Base-by-base conservation (phyloP, 805 yeast genomes). In the Pichia membranifaciens region DNA sequence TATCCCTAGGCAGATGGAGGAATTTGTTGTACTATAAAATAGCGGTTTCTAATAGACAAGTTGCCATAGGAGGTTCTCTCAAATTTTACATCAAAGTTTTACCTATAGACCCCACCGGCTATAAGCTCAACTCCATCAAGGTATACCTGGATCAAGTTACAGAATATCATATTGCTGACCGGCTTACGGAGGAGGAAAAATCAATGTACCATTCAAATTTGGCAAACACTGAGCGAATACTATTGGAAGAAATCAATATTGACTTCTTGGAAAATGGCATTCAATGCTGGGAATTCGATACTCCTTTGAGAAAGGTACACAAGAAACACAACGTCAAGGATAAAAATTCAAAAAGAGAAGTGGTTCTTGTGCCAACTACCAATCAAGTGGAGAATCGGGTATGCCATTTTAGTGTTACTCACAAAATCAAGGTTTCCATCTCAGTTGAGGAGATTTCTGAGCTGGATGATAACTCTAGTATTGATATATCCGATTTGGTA, bases 1-100 rank as follows among this genome's bases (percentile, higher is more conserved):
- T 57, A 3, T 57, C 64, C 0, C 22, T 58, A 17, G 69, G 68
- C 7, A 60, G 53, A 37, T 65, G 69, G 69, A 57, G 68, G 54
- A 50, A 62, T 31, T 43, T 63, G 36, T 44, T 58, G 12, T 51
- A 48, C 17, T 65, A 64, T 49, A 52, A 58, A 43, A 39, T 63
- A 25, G 15, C 49, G 1, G 38, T 62, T 9, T 45, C 52, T 15
- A 51, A 50, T 42, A 57, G 55, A 43, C 36, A 45, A 4, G 17
- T 60, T 8, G 47, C 49, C 10, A 45, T 65, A 7, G 61, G 56
- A 5, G 50, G 50, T 12, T 10, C 31, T 12, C 33, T 61, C 5
- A 41, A 38, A 15, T 39, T 59, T 15, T 39, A 44, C 3, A 45
- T 61, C 18, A 58, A 56, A 38, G 18, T 63, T 6, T 38, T 57